Base-by-base conservation (phyloP, 805 yeast species). In the Ogataea pini region DNA sequence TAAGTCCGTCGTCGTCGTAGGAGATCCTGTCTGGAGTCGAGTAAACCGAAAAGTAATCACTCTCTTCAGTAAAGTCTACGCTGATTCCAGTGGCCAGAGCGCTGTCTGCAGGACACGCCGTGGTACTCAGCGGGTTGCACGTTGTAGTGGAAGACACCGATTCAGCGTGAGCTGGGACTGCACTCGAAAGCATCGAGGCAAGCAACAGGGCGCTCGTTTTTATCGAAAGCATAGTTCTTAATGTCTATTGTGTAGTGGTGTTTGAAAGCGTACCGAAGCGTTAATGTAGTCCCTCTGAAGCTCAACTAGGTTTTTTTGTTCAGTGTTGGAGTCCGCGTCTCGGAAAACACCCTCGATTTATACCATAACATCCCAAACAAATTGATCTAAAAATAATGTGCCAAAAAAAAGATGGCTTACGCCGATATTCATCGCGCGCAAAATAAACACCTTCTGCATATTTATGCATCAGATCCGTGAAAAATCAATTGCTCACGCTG, bases 61-160 rank as follows among this genome's bases (percentile, higher is more conserved):
- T 70, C 27, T 75, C 73, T 2, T 70, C 60, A 1, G 71, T 65
- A 69, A 88, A 88, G 56, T 77, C 75, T 20, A 77, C 77, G 4
- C 68, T 49, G 33, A 82, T 64, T 2, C 83, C 70, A 3, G 80
- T 70, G 1, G 82, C 89, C 41, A 87, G 72, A 0, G 94, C 96
- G 1, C 76, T 68, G 55, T 84, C 80, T 3, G 72, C 58, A 3
- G 62, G 46, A 55, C 73, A 69, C 6, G 58, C 36, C 6, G 70
- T 16, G 1, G 62, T 38, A 3, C 47, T 42, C 37, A 68, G 37
- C 14, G 73, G 73, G 47, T 69, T 69, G 50, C 73, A 69, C 3
- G 62, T 42, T 1, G 54, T 52, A 7, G 63, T 45, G 1, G 60
- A 49, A 5, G 48, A 42, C 1, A 60, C 25, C 4, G 57, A 44